phyloP scores from a whole-genome alignment of 805 yeast species.

The Wickerhamiella shivajii region DNA sequence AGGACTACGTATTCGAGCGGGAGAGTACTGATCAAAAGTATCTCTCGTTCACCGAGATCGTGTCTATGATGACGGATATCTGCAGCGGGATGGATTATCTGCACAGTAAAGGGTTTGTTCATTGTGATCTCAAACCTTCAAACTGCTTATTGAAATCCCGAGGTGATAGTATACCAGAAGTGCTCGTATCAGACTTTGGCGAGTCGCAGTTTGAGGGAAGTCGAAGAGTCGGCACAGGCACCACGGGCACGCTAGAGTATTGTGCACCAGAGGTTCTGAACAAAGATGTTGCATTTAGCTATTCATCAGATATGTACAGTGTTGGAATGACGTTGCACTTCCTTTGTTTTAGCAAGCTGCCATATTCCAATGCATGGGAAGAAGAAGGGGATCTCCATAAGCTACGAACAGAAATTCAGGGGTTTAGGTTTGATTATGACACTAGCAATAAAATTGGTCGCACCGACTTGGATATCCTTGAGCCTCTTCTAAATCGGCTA shows the following conservation, averaged over 20 bases:
- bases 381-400: slow-evolving; percentile 21
- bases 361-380: slow-evolving; percentile 30
- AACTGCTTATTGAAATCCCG: slow-evolving; percentile 45
- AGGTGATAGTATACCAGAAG: slow-evolving; percentile 36
- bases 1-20: slow-evolving; percentile 37
- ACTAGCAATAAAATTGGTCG: slow-evolving; percentile 10
- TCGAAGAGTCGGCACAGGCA: slow-evolving; percentile 53
- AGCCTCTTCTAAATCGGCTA: slow-evolving; percentile 30
- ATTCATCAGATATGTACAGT: slow-evolving; percentile 66
- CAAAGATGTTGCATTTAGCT: slow-evolving; percentile 35
- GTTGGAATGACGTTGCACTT: slow-evolving; percentile 71
- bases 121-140: slow-evolving; percentile 79
- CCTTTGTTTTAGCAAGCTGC: slow-evolving; percentile 56
- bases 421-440: slow-evolving; percentile 22
- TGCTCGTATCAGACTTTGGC: slow-evolving; percentile 78
- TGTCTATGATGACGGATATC: slow-evolving; percentile 52
- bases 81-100: slow-evolving; percentile 56
- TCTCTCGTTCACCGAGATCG: slow-evolving; percentile 43
- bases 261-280: slow-evolving; percentile 72
- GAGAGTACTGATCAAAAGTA: slow-evolving; percentile 22
- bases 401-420: slow-evolving; percentile 26
- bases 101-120: slow-evolving; percentile 65
- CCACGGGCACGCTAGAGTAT: slow-evolving; percentile 78
- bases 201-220: slow-evolving; percentile 69
- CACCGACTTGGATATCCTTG: slow-evolving; percentile 23